phyloP scores from a whole-genome alignment of 257 asterid genomes.

The Leonotis leonurus region DNA sequence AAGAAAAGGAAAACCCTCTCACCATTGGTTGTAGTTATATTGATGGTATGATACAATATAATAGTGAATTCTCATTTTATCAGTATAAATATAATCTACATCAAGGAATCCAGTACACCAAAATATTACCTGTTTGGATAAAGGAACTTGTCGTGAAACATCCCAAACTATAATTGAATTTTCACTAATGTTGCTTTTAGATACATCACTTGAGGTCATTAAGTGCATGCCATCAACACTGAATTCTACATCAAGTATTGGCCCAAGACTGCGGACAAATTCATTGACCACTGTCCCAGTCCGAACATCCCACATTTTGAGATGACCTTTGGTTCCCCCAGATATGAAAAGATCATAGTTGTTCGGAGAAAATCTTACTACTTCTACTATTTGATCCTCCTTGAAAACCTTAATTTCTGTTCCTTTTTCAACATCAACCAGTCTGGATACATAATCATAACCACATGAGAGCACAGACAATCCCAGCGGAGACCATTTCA shows the following conservation, averaged over 20 bases:
- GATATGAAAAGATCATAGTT: constrained; percentile 73
- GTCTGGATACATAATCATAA: constrained; percentile 78
- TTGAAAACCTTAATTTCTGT: constrained; percentile 50
- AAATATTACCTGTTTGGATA: constrained; percentile 75
- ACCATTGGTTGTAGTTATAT: neutral
- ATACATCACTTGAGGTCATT: constrained; percentile 78
- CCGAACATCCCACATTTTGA: no score
- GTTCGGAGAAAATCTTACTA: constrained; percentile 75
- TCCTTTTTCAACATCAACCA: constrained; percentile 73
- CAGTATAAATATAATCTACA: neutral
- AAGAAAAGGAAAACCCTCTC: neutral
- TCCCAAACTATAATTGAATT: constrained; percentile 91
- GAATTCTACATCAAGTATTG: constrained; percentile 85
- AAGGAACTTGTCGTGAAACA: constrained; percentile 66
- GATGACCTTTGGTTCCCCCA: constrained; percentile 99
- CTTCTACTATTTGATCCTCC: constrained; percentile 85
- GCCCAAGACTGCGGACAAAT: constrained; percentile 76
- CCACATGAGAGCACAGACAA: constrained; percentile 79
- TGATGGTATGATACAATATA: neutral
- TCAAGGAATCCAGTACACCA: neutral
- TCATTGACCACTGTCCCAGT: constrained; percentile 59
- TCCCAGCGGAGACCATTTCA: constrained; percentile 82
- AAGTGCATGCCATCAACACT: constrained; percentile 65
- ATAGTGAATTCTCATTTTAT: neutral
- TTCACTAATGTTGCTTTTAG: constrained; percentile 76